Base-by-base conservation (phyloP, 2,329 filamentous ascomycete species). In the Botryotinia globosa region DNA sequence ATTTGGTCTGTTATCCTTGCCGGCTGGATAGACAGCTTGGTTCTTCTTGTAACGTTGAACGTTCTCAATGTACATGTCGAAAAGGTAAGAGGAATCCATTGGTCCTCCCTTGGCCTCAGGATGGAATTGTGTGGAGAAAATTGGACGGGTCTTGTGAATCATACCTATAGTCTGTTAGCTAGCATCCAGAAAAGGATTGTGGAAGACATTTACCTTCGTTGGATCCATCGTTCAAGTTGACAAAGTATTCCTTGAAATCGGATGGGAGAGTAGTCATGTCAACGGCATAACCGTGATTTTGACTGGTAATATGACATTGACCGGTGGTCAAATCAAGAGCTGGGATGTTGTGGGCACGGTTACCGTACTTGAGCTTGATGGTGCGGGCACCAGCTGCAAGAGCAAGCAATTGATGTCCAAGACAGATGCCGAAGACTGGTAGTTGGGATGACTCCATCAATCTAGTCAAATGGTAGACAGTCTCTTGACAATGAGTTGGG, bases 121-220 rank as follows among this genome's bases (percentile, higher is more conserved):
- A 82, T 99, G 96, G 90, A 99, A 99, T 84, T 99, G 96, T 37
- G 94, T 97, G 76, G 93, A 95, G 88, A 99, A 98, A 82, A 99
- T 99, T 75, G 96, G 96, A 51, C 95, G 93, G 73, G 92, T 92
- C 84, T 92, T 94, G 88, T 99, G 96, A 82, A 98, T 94, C 90
- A 99, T 94, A 74, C 92, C 86, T 85, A 62, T 32, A 32, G 44
- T 68, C 69, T 80, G 74, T 77, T 72, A 78, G 74, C 67, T 22
- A 25, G 45, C 20, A 29, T 32, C n/a, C 22, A 29, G 25, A 58
- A 56, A 44, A 42, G 22, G n/a, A 62, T 22, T 6, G 22, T 16
- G 29, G 39, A 29, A 2, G 32, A 44, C 54, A 79, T 82, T 75
- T 82, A 85, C 90, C 95, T 86, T 99, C 96, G 83, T 99, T 99